Percentiles rank a stretch among this genome's conserved stretches.
These are phyloP conservation scores for Comarum palustre DNA, from an alignment of 306 rosid species.

Conservation along the genomic window DNA sequence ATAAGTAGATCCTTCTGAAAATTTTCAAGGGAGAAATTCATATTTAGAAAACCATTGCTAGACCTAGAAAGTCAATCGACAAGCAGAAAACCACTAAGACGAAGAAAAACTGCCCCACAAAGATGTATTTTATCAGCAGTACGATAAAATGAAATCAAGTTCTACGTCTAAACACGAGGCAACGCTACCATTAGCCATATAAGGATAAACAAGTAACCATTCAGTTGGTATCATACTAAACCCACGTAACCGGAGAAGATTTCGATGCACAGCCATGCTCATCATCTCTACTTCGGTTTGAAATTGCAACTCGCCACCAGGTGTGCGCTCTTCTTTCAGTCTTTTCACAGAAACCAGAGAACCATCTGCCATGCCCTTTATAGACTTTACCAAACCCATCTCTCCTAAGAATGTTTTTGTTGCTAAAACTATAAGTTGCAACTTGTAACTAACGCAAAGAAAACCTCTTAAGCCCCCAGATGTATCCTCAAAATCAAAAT, in stretches of 20 bases:
- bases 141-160: no score
- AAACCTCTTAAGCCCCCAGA: slow-evolving; percentile 94
- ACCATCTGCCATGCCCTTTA: slow-evolving; percentile 96
- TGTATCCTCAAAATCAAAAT: slow-evolving; percentile 11
- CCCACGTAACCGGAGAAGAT: slow-evolving; percentile 89
- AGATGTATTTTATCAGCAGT: no score
- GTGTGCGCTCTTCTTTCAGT: slow-evolving; percentile 95
- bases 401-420: slow-evolving; percentile 93
- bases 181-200: slow-evolving; percentile 98
- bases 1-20: no score
- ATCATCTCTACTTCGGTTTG: slow-evolving; percentile 99
- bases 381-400: slow-evolving; percentile 98
- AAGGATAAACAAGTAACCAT: slow-evolving; percentile 94
- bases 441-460: slow-evolving; percentile 92
- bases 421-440: slow-evolving; percentile 92
- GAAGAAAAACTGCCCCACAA: no score
- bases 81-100: no score
- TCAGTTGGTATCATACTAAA: slow-evolving; percentile 99
- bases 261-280: slow-evolving; percentile 99
- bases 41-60: no score
- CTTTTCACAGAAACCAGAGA: slow-evolving; percentile 90
- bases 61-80: no score
- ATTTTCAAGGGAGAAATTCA: no score
- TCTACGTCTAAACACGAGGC: slow-evolving; percentile 97
- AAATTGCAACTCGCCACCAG: slow-evolving; percentile 99